Evolutionary conservation across 2,329 filamentous ascomycete species (phyloP).

Genomic region (Verticillium isaacii): DNA sequence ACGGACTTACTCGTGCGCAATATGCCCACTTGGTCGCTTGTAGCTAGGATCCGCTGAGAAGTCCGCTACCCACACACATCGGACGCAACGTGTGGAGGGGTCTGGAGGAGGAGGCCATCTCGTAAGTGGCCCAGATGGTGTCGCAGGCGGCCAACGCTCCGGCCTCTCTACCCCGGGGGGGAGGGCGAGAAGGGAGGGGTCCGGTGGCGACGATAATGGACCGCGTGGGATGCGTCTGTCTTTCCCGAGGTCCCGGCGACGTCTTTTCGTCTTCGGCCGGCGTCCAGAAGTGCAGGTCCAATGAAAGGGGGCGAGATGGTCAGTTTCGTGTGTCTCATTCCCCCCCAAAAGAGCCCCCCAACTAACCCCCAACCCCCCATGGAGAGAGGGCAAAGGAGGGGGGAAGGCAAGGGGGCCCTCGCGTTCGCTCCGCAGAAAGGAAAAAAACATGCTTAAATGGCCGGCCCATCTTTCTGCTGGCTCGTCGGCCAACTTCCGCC

Average conservation of each 20-base stretch:
- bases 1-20: background rate
- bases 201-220: background rate
- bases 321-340: background rate
- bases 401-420: background rate
- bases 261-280: background rate
- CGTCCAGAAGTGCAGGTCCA: background rate
- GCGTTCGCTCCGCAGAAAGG: background rate
- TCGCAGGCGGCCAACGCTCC: background rate
- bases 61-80: background rate
- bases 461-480: background rate
- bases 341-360: background rate
- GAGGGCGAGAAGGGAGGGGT: background rate
- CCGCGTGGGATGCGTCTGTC: background rate
- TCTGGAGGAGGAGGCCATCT: background rate
- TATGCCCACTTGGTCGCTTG: background rate
- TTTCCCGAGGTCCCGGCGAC: background rate
- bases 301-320: background rate
- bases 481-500: background rate
- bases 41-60: background rate
- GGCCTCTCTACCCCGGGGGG: background rate
- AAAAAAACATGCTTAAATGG: constrained; percentile 1
- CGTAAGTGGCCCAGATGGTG: background rate
- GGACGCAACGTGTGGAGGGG: background rate
- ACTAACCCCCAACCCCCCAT: background rate
- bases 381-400: background rate